Evolutionary conservation across 345 rosid species (phyloP).

Genomic region (Murraya koenigii): DNA sequence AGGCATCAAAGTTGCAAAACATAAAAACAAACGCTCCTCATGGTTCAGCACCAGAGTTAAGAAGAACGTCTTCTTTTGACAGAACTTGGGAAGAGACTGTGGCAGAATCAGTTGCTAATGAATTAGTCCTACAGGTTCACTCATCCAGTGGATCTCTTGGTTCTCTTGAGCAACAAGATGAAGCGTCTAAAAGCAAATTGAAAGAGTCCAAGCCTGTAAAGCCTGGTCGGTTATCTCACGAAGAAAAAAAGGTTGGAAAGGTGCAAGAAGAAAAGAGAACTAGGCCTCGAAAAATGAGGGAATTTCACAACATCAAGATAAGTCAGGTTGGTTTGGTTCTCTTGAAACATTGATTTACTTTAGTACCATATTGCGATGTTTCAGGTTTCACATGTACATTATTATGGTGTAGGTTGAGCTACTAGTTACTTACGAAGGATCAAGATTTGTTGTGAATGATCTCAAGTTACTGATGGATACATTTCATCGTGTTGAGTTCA

Average conservation of each 20-base stretch:
- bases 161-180: constrained; percentile 66
- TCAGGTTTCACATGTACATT: constrained; percentile 5
- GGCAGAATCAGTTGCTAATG: constrained; percentile 87
- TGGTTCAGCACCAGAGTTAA: constrained; percentile 55
- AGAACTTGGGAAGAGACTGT: constrained; percentile 85
- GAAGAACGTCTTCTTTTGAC: constrained; percentile 91
- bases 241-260: constrained; percentile 87
- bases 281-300: constrained; percentile 84
- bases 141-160: constrained; percentile 42
- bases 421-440: constrained; percentile 85
- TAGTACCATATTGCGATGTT: not conserved
- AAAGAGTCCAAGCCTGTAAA: constrained; percentile 67
- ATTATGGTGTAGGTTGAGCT: constrained; percentile 68
- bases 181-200: constrained; percentile 53
- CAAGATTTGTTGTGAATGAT: constrained; percentile 93
- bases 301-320: constrained; percentile 88
- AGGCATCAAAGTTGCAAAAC: constrained; percentile 49
- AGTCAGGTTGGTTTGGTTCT: constrained; percentile 67
- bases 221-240: constrained; percentile 80
- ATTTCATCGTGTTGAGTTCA: constrained; percentile 78
- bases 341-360: not conserved
- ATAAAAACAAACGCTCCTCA: constrained; percentile 36
- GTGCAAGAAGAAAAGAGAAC: constrained; percentile 81
- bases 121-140: constrained; percentile 72
- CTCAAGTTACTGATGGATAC: constrained; percentile 97